Evolutionary conservation across 164 flowering plant genomes (phyloP).

Genomic region (Kingdonia uniflora): DNA sequence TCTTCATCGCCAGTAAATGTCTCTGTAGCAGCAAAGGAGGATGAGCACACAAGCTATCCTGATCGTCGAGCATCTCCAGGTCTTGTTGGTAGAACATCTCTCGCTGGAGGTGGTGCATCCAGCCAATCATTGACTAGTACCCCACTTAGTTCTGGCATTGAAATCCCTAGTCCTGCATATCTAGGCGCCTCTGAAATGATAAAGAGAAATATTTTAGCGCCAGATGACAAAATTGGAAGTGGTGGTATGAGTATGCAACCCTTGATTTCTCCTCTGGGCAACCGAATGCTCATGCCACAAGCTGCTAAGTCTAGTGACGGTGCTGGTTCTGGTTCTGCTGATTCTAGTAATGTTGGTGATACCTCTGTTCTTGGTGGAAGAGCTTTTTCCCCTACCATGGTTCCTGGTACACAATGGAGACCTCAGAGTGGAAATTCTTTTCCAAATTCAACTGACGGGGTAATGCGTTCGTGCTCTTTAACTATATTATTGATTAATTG

Average conservation of each 20-base stretch:
- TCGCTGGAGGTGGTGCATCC: constrained; percentile 29
- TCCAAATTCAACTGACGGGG: constrained; percentile 71
- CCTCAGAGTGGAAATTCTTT: constrained; percentile 68
- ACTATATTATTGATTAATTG: too few species aligned
- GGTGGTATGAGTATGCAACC: constrained; percentile 44
- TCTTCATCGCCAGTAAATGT: constrained; percentile 42
- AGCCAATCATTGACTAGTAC: constrained; percentile 38
- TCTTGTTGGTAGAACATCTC: constrained; percentile 39
- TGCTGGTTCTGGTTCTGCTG: constrained; percentile 33
- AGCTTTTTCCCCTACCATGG: constrained; percentile 61
- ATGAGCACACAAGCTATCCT: constrained; percentile 53
- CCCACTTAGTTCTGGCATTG: constrained; percentile 42
- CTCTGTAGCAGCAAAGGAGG: constrained; percentile 55
- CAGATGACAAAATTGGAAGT: constrained; percentile 67
- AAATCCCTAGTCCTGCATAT: constrained; percentile 36
- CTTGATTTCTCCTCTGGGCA: constrained; percentile 51
- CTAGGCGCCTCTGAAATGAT: constrained; percentile 50
- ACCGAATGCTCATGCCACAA: constrained; percentile 56
- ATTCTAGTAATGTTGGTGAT: constrained; percentile 44
- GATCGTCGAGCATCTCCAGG: constrained; percentile 60
- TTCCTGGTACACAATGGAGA: constrained; percentile 83
- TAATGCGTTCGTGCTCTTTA: constrained; percentile 15
- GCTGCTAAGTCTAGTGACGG: constrained; percentile 53
- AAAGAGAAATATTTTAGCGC: constrained; percentile 57
- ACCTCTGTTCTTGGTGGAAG: constrained; percentile 42